Base-by-base conservation (phyloP, 768 basidiomycete genomes). In the Kwoniella bestiolae region DNA sequence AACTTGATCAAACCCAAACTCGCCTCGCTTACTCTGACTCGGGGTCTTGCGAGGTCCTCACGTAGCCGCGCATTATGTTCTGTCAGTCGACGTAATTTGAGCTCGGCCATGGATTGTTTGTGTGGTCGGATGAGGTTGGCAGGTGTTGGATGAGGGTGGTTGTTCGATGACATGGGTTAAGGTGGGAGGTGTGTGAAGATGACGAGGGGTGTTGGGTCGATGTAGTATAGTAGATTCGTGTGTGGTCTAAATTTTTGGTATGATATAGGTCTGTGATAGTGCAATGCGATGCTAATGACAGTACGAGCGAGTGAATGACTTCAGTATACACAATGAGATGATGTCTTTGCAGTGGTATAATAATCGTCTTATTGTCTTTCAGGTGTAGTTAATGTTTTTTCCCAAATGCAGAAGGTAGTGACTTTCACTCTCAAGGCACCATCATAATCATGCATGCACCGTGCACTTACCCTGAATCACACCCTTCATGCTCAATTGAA, bases 71-170 rank as follows among this genome's bases (percentile, higher is more conserved):
- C 89, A 78, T 95, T 97, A 83, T 96, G 93, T 83, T 97, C 94
- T 56, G 89, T 91, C 78, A 97, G 84, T 44, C 94, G 86, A 38
- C 94, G 88, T 68, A 96, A 88, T 86, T 95, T 96, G 79, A 96
- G 90, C 86, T 96, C 94, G 55, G 91, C 91, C 92, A 97, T 95
- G 75, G 92, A 91, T 86, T 94, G 93, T 86, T 84, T 84, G 68
- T 82, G 82, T 8, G 83, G 83, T 55, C 84, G 74, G 4, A 66
- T n/a, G 32, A 72, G 49, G 3, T 72, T 50, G 4, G 60, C 53
- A 18, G 66, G 41, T 31, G 34, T 49, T 6, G 59, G 66, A 50
- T 65, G 56, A 18, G n/a, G n/a, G n/a, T 45, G 55, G 23, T 25
- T 28, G 21, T 26, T 56, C n/a, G 52, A 23, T 14, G 58, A 44